These are phyloP conservation scores for Cyberlindnera japonica DNA, from an alignment of 805 yeast species.

Conservation along the genomic window DNA sequence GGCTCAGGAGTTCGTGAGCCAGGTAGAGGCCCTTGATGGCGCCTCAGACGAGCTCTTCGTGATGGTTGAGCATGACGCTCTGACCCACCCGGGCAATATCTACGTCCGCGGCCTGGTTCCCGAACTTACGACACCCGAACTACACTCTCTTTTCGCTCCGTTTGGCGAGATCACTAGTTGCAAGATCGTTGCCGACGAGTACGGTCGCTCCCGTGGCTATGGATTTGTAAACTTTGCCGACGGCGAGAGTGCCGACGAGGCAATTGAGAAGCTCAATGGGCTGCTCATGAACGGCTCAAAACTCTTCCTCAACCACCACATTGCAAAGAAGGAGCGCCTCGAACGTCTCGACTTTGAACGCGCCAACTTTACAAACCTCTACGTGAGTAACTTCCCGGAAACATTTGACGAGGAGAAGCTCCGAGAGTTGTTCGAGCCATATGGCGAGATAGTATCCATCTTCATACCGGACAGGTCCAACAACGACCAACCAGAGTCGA, in stretches of 20 bases:
- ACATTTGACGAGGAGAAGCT: slow-evolving; percentile 36
- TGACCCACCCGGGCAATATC: slow-evolving; percentile 54
- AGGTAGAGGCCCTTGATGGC: slow-evolving; percentile 1
- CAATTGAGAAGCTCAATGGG: slow-evolving; percentile 54
- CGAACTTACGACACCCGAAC: slow-evolving; percentile 34
- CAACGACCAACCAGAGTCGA: slow-evolving; percentile 1
- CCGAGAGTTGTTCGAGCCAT: slow-evolving; percentile 39
- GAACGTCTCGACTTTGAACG: slow-evolving; percentile 41
- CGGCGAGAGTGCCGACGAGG: slow-evolving; percentile 52
- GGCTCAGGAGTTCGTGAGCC: slow-evolving; percentile 11
- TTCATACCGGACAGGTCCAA: slow-evolving; percentile 43
- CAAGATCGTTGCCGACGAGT: slow-evolving; percentile 44
- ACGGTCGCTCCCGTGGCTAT: slow-evolving; percentile 45
- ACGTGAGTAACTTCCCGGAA: slow-evolving; percentile 45
- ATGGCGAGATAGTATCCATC: slow-evolving; percentile 48
- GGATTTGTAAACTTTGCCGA: slow-evolving; percentile 64
- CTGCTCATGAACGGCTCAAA: slow-evolving; percentile 32
- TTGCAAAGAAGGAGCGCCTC: slow-evolving; percentile 55
- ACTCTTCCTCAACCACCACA: slow-evolving; percentile 53
- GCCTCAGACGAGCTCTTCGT: slow-evolving; percentile 8
- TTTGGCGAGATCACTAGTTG: slow-evolving; percentile 42
- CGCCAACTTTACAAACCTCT: slow-evolving; percentile 48
- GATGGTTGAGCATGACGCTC: slow-evolving; percentile 25
- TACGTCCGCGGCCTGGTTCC: slow-evolving; percentile 47
- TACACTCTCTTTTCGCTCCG: slow-evolving; percentile 34